Percentiles rank a stretch among this genome's conserved stretches.
Conservation (phyloP, 257 asterid species). For the Lycium ferocissimum region DNA sequence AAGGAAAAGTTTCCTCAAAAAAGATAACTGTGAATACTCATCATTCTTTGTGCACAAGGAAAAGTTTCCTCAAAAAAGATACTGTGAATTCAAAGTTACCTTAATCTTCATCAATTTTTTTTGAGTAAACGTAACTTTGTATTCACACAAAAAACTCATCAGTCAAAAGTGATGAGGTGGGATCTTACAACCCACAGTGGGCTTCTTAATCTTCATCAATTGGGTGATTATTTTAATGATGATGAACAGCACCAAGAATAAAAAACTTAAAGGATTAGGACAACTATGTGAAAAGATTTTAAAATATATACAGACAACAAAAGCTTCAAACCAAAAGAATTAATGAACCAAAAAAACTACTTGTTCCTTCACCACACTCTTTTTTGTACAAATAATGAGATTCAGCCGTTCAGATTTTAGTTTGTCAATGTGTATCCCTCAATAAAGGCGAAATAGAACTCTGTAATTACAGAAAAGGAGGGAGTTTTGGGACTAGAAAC, state of each 20-base stretch:
- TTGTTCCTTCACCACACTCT: constrained; percentile 6
- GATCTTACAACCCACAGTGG: too few species aligned
- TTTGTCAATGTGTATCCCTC: background rate
- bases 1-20: too few species aligned
- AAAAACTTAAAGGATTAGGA: background rate
- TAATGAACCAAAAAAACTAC: background rate
- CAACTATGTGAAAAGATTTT: background rate
- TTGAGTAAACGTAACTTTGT: too few species aligned
- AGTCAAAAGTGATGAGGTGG: too few species aligned
- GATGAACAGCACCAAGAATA: background rate
- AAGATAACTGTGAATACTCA: too few species aligned
- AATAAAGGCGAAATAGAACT: constrained; percentile 16
- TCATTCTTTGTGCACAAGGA: too few species aligned
- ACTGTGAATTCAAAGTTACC: background rate
- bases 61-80: too few species aligned
- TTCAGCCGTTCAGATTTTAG: background rate
- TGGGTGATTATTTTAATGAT: background rate
- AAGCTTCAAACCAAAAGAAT: background rate
- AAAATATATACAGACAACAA: background rate
- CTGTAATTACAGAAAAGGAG: background rate
- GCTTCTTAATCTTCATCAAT: background rate
- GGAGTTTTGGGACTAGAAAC: background rate
- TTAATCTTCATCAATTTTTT: background rate
- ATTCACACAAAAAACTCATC: too few species aligned
- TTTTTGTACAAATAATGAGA: background rate